Evolutionary conservation across 164 flowering plant genomes (phyloP).

Genomic region (Houttuynia cordata): DNA sequence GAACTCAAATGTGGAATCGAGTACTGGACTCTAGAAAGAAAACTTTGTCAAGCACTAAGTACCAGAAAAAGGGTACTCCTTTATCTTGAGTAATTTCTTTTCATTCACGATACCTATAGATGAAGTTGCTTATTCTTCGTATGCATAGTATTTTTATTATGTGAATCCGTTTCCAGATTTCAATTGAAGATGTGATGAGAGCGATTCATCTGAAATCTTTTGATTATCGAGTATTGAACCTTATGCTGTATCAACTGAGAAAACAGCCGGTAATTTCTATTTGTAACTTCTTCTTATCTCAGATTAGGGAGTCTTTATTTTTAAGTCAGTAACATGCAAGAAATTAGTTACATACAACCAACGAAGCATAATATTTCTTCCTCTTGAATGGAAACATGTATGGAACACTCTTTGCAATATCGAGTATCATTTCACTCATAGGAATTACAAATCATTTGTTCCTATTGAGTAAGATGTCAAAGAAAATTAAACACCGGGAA

Average conservation of each 20-base stretch:
- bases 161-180: slow-evolving; percentile 26
- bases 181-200: slow-evolving; percentile 63
- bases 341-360: too few relatives aligned
- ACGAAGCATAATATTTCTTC: too few relatives aligned
- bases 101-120: neutral
- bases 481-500: too few relatives aligned
- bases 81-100: neutral
- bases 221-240: slow-evolving; percentile 86
- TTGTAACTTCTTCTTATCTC: too few relatives aligned
- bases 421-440: too few relatives aligned
- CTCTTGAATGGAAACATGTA: too few relatives aligned
- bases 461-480: too few relatives aligned
- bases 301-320: neutral
- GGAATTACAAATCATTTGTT: too few relatives aligned
- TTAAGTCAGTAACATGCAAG: too few relatives aligned
- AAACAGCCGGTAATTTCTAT: slow-evolving; percentile 42
- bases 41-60: slow-evolving; percentile 48
- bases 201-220: slow-evolving; percentile 85
- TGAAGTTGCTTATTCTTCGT: neutral
- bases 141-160: neutral
- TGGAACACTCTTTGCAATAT: too few relatives aligned
- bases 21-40: slow-evolving; percentile 88
- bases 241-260: slow-evolving; percentile 66
- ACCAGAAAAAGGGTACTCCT: slow-evolving; percentile 37
- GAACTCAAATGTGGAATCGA: slow-evolving; percentile 68